Evolutionary conservation across 805 yeast species (phyloP), one percentile per base, ranked within the genome.

Genomic region (Wickerhamomyces canadensis): DNA sequence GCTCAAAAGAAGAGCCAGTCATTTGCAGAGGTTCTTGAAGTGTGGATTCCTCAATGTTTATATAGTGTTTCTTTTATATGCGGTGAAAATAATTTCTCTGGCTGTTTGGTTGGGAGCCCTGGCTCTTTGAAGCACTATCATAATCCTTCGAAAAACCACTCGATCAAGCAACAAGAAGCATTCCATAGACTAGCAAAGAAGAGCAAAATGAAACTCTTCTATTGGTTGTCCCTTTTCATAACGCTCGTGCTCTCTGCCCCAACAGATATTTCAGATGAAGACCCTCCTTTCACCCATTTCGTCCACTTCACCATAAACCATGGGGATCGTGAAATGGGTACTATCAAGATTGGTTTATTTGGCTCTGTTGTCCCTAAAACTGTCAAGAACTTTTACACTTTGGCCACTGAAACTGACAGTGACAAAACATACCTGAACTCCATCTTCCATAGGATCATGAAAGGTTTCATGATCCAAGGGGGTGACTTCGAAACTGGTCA

Each of bases 401-500:
- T 80, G 29, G 67, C 81, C 13, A 54, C 56, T 16, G 49, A 46
- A 27, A 41, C 42, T 15, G 19, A 32, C 3, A 47, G 64, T 24
- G 52, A 45, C 6, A 38, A 57, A 14, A 65, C 74, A 4, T 85
- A 81, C 66, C 65, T 68, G 49, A 72, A 70, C 43, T 73, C 86
- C 5, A 60, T 67, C 15, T 83, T 87, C 72, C 93, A 84, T 62
- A 72, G 89, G 43, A 77, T 87, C 35, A 80, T 84, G 44, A 69
- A 76, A 31, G 70, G 72, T 39, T 84, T 84, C 58, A 78, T 85
- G 82, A 72, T 88, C 49, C 95, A 85, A 64, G 95, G 95, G 40
- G 96, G 96, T 44, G 91, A 86, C 60, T 79, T 81, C 56, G 79
- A 83, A 47, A 72, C 70, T 19, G 61, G 60, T 27, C 68, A 71